Percentiles rank a stretch among this genome's conserved stretches.
Conservation (phyloP, 148 eudicot species). For the Linanthus parryae region DNA sequence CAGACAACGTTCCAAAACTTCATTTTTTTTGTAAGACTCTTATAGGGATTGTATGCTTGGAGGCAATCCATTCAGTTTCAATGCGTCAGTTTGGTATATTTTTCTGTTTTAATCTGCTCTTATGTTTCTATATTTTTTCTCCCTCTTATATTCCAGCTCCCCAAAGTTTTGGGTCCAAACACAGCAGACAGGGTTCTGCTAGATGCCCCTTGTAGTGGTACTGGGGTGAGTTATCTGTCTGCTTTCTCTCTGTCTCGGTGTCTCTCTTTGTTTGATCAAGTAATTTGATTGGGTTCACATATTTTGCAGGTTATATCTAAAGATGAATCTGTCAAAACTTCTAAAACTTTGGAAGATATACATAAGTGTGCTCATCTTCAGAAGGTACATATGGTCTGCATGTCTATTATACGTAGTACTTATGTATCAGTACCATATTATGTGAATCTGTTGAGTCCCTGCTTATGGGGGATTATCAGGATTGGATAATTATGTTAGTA, state of each 20-base stretch:
- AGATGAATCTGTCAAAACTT: conserved; percentile 94
- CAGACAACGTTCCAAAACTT: background rate
- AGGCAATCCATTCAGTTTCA: no score
- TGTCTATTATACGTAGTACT: no score
- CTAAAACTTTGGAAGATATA: conserved; percentile 18
- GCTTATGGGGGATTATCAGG: no score
- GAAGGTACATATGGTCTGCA: no score
- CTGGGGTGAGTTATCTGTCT: conserved; percentile 54
- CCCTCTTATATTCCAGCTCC: conserved; percentile 43
- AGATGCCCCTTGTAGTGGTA: conserved; percentile 99
- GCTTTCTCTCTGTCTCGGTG: background rate
- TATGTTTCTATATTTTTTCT: conserved; percentile 1
- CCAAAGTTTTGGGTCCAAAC: conserved; percentile 79
- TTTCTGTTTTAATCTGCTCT: no score
- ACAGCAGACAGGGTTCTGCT: conserved; percentile 78
- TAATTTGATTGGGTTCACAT: background rate
- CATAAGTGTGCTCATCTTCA: conserved; percentile 9
- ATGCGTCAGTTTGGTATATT: no score
- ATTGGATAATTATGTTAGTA: no score
- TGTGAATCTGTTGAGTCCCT: no score
- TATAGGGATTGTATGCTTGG: background rate
- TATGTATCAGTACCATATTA: no score
- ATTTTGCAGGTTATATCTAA: conserved; percentile 81
- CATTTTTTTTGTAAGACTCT: background rate
- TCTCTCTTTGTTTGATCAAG: background rate